phyloP scores from a whole-genome alignment of 768 basidiomycete species.

The Termitomyces sp. region DNA sequence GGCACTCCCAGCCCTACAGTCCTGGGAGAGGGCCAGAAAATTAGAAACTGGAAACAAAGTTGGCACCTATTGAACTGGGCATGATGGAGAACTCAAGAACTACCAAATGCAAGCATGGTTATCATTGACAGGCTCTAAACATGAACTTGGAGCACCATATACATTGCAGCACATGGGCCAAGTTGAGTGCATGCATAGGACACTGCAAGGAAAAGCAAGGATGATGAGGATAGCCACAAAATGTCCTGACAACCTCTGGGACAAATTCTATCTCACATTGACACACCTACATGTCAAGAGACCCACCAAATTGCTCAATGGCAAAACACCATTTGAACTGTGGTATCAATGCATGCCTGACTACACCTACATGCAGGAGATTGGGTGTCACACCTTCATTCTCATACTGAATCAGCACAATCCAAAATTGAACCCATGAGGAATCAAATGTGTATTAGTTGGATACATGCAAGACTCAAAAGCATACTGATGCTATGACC shows the following conservation, averaged over 20 bases:
- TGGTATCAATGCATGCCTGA: background rate
- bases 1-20: slow-evolving; percentile 2
- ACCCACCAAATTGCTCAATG: background rate
- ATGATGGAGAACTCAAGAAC: slow-evolving; percentile 1
- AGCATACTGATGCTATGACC: no score
- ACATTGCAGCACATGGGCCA: slow-evolving; percentile 29
- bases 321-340: background rate
- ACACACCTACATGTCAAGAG: background rate
- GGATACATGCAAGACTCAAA: no score
- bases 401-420: no score
- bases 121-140: slow-evolving; percentile 6
- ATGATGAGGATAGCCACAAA: slow-evolving; percentile 23
- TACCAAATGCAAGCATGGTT: slow-evolving; percentile 15
- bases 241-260: slow-evolving; percentile 24
- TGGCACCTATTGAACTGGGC: slow-evolving; percentile 11
- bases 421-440: no score
- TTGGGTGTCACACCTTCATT: background rate
- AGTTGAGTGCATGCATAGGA: slow-evolving; percentile 27
- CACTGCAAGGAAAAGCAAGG: slow-evolving; percentile 11
- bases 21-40: slow-evolving; percentile 12
- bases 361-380: background rate
- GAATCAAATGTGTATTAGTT: no score
- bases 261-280: slow-evolving; percentile 11
- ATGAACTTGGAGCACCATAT: slow-evolving; percentile 6
- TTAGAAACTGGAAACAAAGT: slow-evolving; percentile 17